A percentile compares a stretch with the other conserved stretches of the same genome.
These are phyloP conservation scores for Eustoma russellianum DNA, from an alignment of 257 asterid species.

Conservation along the genomic window DNA sequence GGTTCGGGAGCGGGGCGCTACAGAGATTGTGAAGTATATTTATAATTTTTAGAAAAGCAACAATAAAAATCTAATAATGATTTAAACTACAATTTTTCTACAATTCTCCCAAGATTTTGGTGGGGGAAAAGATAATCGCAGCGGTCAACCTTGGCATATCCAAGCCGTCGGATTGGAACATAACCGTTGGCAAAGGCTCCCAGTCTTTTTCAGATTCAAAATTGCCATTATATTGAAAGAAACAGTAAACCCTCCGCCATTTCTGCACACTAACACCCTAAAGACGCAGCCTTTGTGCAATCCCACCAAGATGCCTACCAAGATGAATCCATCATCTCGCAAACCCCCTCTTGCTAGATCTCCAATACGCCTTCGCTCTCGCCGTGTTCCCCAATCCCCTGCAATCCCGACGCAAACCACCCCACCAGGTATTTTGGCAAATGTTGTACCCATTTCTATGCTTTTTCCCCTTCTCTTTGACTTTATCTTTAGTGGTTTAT, in stretches of 20 bases:
- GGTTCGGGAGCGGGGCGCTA: too few relatives aligned
- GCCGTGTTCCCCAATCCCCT: constrained; percentile 49
- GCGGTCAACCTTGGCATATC: background rate
- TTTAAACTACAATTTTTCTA: too few relatives aligned
- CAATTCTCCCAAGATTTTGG: too few relatives aligned
- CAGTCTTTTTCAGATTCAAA: constrained; percentile 6
- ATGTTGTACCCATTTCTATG: too few relatives aligned
- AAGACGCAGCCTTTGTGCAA: background rate
- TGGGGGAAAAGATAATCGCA: too few relatives aligned
- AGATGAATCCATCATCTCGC: constrained; percentile 57
- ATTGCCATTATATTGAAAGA: background rate
- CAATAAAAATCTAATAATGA: too few relatives aligned
- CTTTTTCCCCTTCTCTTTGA: background rate
- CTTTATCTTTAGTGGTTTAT: background rate
- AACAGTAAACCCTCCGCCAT: background rate
- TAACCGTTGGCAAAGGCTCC: constrained; percentile 45
- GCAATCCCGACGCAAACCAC: constrained; percentile 27
- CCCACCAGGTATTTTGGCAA: constrained; percentile 44
- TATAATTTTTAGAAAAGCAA: too few relatives aligned
- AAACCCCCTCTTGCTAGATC: constrained; percentile 92
- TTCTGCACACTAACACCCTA: background rate
- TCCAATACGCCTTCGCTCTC: constrained; percentile 63
- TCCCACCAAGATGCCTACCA: background rate
- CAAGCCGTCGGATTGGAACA: constrained; percentile 13
- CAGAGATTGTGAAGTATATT: too few relatives aligned